Evolutionary conservation across 2,329 filamentous ascomycete species (phyloP).

Genomic region (Escovopsis sp.): DNA sequence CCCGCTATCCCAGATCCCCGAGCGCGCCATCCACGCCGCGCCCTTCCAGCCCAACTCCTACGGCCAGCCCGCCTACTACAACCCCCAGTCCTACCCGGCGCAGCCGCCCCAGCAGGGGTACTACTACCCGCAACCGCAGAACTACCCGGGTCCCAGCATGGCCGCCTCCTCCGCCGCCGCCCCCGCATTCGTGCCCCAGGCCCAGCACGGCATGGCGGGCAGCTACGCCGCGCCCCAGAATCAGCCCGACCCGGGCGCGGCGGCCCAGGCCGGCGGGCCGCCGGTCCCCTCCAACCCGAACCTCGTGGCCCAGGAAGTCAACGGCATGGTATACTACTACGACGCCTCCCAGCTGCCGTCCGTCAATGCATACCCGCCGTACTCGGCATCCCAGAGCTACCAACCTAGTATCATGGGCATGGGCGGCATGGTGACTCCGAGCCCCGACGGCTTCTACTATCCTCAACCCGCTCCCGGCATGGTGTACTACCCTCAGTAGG

Average conservation of each 20-base stretch:
- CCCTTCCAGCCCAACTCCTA: slow-evolving; percentile 71
- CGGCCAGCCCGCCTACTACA: slow-evolving; percentile 40
- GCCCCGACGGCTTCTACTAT: slow-evolving; percentile 57
- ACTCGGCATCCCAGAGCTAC: slow-evolving; percentile 37
- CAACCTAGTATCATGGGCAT: slow-evolving; percentile 48
- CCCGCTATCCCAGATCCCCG: slow-evolving; percentile 80
- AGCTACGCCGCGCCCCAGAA: slow-evolving; percentile 25
- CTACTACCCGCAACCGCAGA: slow-evolving; percentile 45
- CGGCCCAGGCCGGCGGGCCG: slow-evolving; percentile 7
- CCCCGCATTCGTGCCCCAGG: slow-evolving; percentile 42
- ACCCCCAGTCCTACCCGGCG: slow-evolving; percentile 30
- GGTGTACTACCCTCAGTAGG: slow-evolving; percentile 48
- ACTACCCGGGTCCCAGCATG: slow-evolving; percentile 33
- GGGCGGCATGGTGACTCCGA: slow-evolving; percentile 66
- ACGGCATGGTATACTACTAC: slow-evolving; percentile 94
- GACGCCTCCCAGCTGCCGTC: slow-evolving; percentile 59
- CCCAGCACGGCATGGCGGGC: slow-evolving; percentile 31
- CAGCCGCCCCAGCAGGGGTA: slow-evolving; percentile 39
- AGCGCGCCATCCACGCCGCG: slow-evolving; percentile 78
- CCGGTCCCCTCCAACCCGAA: slow-evolving; percentile 21
- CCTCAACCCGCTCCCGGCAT: slow-evolving; percentile 39
- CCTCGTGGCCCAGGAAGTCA: slow-evolving; percentile 69
- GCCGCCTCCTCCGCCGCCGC: slow-evolving; percentile 32
- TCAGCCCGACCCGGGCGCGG: slow-evolving; percentile 25
- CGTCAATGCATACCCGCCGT: slow-evolving; percentile 32